These are phyloP conservation scores for Podaxis pistillaris DNA, from an alignment of 768 basidiomycete genomes.

Conservation along the genomic window DNA sequence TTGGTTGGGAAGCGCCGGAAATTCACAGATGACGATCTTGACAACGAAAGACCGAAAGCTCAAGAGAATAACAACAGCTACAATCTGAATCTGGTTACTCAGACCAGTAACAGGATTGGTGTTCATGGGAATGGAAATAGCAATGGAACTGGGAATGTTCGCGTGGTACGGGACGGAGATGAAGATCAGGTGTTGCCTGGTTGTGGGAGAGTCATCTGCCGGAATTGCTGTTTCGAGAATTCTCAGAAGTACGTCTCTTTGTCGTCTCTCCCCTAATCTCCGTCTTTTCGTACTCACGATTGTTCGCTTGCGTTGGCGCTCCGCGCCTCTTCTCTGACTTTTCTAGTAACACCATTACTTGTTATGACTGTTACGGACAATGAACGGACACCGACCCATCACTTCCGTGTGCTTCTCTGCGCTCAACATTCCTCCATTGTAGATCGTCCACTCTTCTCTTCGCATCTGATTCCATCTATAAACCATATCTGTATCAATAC, in stretches of 20 bases:
- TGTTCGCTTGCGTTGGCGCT: neutral
- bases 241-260: constrained; percentile 33
- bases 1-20: constrained; percentile 27
- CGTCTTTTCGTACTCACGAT: neutral
- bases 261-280: neutral
- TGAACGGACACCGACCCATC: neutral
- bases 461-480: no score
- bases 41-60: neutral
- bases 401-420: neutral
- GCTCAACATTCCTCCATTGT: neutral
- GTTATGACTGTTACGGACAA: constrained; percentile 35
- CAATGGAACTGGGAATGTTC: neutral
- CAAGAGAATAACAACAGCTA: neutral
- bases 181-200: constrained; percentile 28
- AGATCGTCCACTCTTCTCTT: neutral
- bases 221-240: constrained; percentile 45
- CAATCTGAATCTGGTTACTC: neutral
- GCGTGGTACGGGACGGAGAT: constrained; percentile 7
- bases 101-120: neutral
- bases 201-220: constrained; percentile 41
- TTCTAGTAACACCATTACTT: constrained; percentile 35
- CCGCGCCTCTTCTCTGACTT: neutral
- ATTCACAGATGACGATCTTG: constrained; percentile 24
- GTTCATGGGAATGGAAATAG: neutral
- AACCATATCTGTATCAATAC: neutral